Evolutionary conservation across 495 filamentous ascomycete genomes (phyloP).

Genomic region (Penicillium samsonianum): DNA sequence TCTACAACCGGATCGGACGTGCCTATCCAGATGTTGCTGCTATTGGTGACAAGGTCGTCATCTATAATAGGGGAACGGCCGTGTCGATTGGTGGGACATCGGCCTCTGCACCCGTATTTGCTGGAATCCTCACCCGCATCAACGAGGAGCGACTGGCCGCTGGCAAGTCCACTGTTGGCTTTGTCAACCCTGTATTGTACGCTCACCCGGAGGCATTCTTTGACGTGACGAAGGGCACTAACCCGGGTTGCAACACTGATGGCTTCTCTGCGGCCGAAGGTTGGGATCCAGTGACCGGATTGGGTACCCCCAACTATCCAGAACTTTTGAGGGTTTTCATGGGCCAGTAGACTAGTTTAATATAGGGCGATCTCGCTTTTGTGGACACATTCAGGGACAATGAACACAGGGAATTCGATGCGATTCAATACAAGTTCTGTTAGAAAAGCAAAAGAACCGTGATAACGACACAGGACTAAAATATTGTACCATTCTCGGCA

Average conservation of each 20-base stretch:
- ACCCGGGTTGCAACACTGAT: slow-evolving; percentile 56
- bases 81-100: slow-evolving; percentile 55
- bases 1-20: slow-evolving; percentile 61
- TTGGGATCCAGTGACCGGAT: slow-evolving; percentile 67
- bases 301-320: slow-evolving; percentile 59
- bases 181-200: slow-evolving; percentile 64
- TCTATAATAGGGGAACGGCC: slow-evolving; percentile 45
- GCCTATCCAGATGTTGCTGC: slow-evolving; percentile 68
- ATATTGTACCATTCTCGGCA: neutral
- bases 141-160: slow-evolving; percentile 61
- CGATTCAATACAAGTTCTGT: neutral
- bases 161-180: slow-evolving; percentile 59
- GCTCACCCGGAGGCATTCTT: slow-evolving; percentile 60
- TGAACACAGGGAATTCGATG: neutral
- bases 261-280: slow-evolving; percentile 56
- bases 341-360: slow-evolving; percentile 14
- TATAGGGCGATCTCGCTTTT: no score
- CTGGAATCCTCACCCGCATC: slow-evolving; percentile 58
- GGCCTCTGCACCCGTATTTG: slow-evolving; percentile 59
- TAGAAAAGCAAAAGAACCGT: neutral
- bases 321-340: slow-evolving; percentile 51
- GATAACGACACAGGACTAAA: neutral
- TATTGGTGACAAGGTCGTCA: slow-evolving; percentile 58
- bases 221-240: slow-evolving; percentile 62
- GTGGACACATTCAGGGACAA: neutral